Conservation (phyloP, 2,329 filamentous ascomycete species). For the Aureobasidium vineae region DNA sequence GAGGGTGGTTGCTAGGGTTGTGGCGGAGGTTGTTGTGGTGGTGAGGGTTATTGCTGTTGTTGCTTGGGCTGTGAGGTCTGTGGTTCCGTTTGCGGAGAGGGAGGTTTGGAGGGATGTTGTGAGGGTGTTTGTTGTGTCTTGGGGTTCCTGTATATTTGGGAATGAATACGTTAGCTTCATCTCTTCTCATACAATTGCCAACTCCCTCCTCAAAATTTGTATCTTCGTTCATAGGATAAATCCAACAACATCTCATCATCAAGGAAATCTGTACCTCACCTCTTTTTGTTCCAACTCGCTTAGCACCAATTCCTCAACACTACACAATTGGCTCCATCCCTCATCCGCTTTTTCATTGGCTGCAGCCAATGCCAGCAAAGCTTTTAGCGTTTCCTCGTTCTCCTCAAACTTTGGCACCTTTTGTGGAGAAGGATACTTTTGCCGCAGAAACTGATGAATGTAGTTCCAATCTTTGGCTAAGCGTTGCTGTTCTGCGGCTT, state of each 20-base stretch:
- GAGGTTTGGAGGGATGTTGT: slow-evolving; percentile 20
- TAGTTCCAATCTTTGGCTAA: slow-evolving; percentile 89
- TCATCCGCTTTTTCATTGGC: slow-evolving; percentile 78
- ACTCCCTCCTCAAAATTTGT: background rate
- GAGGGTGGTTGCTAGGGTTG: slow-evolving; percentile 22
- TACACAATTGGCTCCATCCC: slow-evolving; percentile 58
- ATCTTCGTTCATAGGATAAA: background rate
- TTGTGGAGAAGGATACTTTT: slow-evolving; percentile 61
- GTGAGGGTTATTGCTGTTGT: slow-evolving; percentile 41
- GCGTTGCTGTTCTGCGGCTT: slow-evolving; percentile 71
- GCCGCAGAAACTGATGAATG: slow-evolving; percentile 76
- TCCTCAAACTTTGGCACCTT: slow-evolving; percentile 74
- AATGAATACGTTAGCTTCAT: background rate
- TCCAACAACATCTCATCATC: background rate
- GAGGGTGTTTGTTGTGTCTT: background rate
- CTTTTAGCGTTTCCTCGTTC: slow-evolving; percentile 77
- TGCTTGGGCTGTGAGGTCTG: slow-evolving; percentile 41
- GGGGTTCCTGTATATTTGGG: background rate
- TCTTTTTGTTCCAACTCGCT: slow-evolving; percentile 46
- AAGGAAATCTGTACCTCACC: background rate
- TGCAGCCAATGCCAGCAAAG: slow-evolving; percentile 68
- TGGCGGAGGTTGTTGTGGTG: background rate
- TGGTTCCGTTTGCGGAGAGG: slow-evolving; percentile 32
- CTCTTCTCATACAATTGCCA: background rate
- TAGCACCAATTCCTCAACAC: slow-evolving; percentile 60